Base-by-base conservation (phyloP, 1,139 yeast genomes). In the Scheffersomyces stambukii region DNA sequence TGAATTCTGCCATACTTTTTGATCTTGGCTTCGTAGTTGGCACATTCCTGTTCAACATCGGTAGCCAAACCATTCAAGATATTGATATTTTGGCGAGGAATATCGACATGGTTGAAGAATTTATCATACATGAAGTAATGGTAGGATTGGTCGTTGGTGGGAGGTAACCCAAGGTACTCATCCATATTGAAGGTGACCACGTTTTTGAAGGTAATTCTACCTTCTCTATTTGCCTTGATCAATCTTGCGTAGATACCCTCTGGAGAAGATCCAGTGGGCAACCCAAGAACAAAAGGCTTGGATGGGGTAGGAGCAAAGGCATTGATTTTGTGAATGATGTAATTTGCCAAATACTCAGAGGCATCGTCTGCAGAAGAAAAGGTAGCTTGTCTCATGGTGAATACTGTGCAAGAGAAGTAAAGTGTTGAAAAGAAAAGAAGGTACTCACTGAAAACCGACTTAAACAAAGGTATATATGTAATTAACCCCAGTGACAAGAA, bases 231-330 rank as follows among this genome's bases (percentile, higher is more conserved):
- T 8, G 73, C 70, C 31, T 58, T 55, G 23, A 76, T 68, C 28
- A 76, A 55, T 32, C 57, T 52, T 28, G 65, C 58, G 45, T 76
- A 76, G 6, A 76, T 71, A 3, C 72, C 75, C 45, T 75, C 81
- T 8, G 82, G 82, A 4, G 81, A 74, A 4, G 81, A 75, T 1
- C 83, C 82, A 2, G 83, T 77, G 18, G 82, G 82, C 29, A 76
- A 64, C 1, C 82, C 83, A 27, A 76, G 48, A 2, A 77, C 77
- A 50, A 73, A 77, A 5, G 81, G 81, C 28, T 52, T 62, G 1
- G 50, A 38, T 2, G 68, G 42, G 9, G 77, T 62, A 8, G 82
- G 80, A 2, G 38, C 45, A 39, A 74, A 75, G 2, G 42, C 48
- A 39, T 60, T 70, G 50, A 76, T 75, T 32, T 51, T 54, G 30